Evolutionary conservation across 1,284 basidiomycete species (phyloP), one percentile per base, ranked within the genome.

Genomic region (Malassezia arunalokei): DNA sequence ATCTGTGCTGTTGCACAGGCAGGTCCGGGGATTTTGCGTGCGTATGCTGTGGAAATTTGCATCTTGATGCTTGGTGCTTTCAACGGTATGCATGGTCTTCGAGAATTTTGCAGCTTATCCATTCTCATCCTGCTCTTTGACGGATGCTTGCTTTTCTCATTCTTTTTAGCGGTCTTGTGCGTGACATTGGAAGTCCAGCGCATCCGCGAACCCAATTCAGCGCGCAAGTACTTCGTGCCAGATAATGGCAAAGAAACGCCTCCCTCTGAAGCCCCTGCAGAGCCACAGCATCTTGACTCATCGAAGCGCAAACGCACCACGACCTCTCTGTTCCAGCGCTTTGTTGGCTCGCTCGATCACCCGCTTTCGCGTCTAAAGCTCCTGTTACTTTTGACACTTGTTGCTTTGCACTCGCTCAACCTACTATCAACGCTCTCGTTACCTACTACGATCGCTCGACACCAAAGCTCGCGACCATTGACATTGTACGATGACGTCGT

Each of bases 91-190:
- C 83, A 84, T 30, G 94, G 94, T 6, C 77, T 98, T 46, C 83
- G 82, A 62, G 91, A 98, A 75, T 94, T 96, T 66, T 98, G 92
- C 74, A 86, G 89, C 30, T 81, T 98, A 12, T 91, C 89, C 2
- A 89, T 88, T 0, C 75, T 96, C 32, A 81, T 88, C 49, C 79
- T 98, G 49, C 79, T 80, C 8, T 80, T 89, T 50, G 92, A 98
- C 74, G 94, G 89, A 74, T 68, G 89, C 45, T 80, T 90, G 74
- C 81, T 95, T 58, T 86, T 86, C 74, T 87, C 87, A 0, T 94
- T 95, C 76, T 86, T 91, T 72, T 80, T 86, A 1, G 83, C 87
- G 3, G 82, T 96, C 54, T 77, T 98, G 57, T 84, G 83, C 38
- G 80, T 98, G 72, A 94, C 96, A 85, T 84, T 96, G 63, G 92